Conservation (phyloP, 2,329 filamentous ascomycete genomes). For the Stromatinia cepivora region DNA sequence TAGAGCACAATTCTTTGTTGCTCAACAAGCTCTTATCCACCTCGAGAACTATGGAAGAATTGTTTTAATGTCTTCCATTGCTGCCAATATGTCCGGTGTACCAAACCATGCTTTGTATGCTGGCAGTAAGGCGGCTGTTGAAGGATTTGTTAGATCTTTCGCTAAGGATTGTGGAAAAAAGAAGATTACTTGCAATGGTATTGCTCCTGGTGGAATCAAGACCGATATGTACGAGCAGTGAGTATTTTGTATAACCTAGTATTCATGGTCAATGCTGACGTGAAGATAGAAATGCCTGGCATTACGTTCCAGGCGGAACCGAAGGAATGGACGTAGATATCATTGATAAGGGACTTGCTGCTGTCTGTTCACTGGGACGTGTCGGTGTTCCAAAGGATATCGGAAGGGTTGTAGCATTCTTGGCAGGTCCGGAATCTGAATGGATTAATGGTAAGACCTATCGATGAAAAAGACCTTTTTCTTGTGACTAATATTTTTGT, state of each 20-base stretch:
- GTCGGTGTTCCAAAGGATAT: conserved; percentile 67
- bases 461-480: not conserved
- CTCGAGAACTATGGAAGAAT: conserved; percentile 69
- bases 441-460: conserved; percentile 32
- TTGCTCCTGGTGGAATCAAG: conserved; percentile 66
- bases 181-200: conserved; percentile 66
- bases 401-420: conserved; percentile 61
- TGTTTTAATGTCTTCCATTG: conserved; percentile 68
- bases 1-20: conserved; percentile 72
- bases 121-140: conserved; percentile 73
- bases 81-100: conserved; percentile 50
- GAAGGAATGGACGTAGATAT: conserved; percentile 55
- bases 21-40: conserved; percentile 71
- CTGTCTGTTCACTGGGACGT: conserved; percentile 62
- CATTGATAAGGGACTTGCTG: conserved; percentile 55
- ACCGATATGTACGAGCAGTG: conserved; percentile 64
- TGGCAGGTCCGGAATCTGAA: conserved; percentile 58
- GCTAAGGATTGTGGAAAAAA: conserved; percentile 58
- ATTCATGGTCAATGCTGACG: conserved; percentile 4
- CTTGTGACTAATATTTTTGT: not conserved
- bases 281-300: conserved; percentile 51
- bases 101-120: conserved; percentile 73
- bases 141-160: conserved; percentile 73
- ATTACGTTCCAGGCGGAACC: conserved; percentile 57
- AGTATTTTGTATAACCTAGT: not conserved